phyloP scores from a whole-genome alignment of 768 basidiomycete species.

The Cubamyces sp. region DNA sequence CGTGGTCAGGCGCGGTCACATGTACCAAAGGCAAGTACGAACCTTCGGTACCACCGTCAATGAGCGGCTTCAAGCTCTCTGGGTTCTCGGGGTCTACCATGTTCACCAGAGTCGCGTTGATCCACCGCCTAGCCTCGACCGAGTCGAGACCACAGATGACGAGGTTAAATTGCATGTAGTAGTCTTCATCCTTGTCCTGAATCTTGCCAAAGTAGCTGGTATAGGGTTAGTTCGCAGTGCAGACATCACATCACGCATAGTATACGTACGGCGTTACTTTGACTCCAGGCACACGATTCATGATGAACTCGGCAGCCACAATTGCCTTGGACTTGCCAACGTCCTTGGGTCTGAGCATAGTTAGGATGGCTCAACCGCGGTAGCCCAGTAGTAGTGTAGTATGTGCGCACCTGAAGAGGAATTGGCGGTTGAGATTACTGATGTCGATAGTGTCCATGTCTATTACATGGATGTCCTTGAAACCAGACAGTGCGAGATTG shows the following conservation, averaged over 20 bases:
- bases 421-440: slow-evolving; percentile 97
- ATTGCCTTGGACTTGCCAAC: slow-evolving; percentile 94
- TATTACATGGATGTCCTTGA: slow-evolving; percentile 98
- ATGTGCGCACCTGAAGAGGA: slow-evolving; percentile 81
- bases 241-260: too few species aligned
- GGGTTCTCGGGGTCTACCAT: slow-evolving; percentile 92
- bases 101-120: slow-evolving; percentile 96
- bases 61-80: slow-evolving; percentile 93
- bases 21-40: slow-evolving; percentile 7
- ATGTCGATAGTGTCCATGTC: slow-evolving; percentile 99
- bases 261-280: slow-evolving; percentile 88
- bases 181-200: slow-evolving; percentile 94
- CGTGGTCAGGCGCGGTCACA: background rate
- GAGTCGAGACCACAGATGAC: slow-evolving; percentile 98
- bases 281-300: slow-evolving; percentile 95
- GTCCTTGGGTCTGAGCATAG: slow-evolving; percentile 69
- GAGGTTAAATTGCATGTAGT: slow-evolving; percentile 96
- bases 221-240: too few species aligned
- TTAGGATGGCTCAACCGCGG: slow-evolving; percentile 2
- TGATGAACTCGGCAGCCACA: slow-evolving; percentile 94
- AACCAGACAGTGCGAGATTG: slow-evolving; percentile 93
- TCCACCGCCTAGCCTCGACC: slow-evolving; percentile 97
- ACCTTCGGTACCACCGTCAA: slow-evolving; percentile 99
- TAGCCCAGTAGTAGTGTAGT: background rate
- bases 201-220: slow-evolving; percentile 94